Conservation (phyloP, 2,329 filamentous ascomycete genomes). For the Colletotrichum plurivorum region DNA sequence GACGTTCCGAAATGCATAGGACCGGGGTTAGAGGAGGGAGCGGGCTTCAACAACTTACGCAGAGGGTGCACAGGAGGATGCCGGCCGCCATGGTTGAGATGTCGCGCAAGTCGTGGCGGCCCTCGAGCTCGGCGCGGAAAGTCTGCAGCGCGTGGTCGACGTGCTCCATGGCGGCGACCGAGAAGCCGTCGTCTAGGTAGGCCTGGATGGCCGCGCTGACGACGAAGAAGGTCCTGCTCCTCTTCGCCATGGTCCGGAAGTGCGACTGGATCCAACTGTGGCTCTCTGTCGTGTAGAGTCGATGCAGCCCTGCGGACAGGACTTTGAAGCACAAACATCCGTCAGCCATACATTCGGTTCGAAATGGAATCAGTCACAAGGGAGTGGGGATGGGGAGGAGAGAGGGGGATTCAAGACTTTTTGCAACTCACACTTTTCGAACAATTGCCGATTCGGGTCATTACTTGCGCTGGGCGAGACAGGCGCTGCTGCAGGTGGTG, state of each 20-base stretch:
- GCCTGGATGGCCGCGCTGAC: constrained; percentile 38
- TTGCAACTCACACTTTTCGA: constrained; percentile 26
- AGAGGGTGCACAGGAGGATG: constrained; percentile 34
- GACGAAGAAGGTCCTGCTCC: constrained; percentile 29
- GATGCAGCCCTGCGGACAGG: constrained; percentile 27
- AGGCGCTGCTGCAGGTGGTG: background rate
- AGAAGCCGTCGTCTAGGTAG: constrained; percentile 38
- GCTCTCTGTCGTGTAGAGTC: constrained; percentile 35
- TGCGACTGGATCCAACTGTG: constrained; percentile 33
- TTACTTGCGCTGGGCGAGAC: constrained; percentile 10
- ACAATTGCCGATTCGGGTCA: constrained; percentile 27
- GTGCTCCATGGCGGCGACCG: constrained; percentile 34
- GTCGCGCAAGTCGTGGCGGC: constrained; percentile 25
- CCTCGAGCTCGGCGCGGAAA: constrained; percentile 38
- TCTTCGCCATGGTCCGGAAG: constrained; percentile 29
- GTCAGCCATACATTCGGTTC: constrained; percentile 1
- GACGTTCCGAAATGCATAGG: background rate
- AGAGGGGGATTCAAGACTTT: background rate
- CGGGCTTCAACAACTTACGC: constrained; percentile 18
- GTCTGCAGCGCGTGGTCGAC: constrained; percentile 38
- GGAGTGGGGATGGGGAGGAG: background rate
- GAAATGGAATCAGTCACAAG: background rate
- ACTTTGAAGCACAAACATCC: constrained; percentile 11
- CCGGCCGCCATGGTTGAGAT: constrained; percentile 36
- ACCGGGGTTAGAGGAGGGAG: background rate